A percentile compares a stretch with the other conserved stretches of the same genome.
Conservation (phyloP, 768 basidiomycete species). For the Boletus rubropictus region DNA sequence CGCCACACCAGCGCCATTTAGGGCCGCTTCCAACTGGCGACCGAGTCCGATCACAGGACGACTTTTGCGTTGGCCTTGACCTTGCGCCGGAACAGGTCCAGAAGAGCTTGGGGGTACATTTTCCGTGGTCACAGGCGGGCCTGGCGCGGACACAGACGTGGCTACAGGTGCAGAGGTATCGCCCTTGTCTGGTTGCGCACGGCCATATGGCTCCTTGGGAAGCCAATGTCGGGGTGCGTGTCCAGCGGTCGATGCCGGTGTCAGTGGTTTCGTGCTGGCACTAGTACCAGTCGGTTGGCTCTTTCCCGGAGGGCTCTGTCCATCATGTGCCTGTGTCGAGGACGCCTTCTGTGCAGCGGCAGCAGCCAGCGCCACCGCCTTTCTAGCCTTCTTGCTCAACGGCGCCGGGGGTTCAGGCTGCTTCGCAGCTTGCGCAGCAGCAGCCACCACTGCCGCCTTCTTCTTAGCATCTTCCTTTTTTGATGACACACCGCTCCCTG, state of each 20-base stretch:
- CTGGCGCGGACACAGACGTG: neutral
- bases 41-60: conserved; percentile 60
- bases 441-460: conserved; percentile 19
- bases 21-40: conserved; percentile 67
- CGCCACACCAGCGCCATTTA: conserved; percentile 54
- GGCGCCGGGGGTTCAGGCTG: conserved; percentile 23
- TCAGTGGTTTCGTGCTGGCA: conserved; percentile 7
- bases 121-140: neutral
- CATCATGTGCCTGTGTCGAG: conserved; percentile 5
- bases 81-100: neutral
- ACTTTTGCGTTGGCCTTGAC: conserved; percentile 32
- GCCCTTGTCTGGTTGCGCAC: conserved; percentile 12
- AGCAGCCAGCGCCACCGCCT: conserved; percentile 14
- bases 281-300: conserved; percentile 1
- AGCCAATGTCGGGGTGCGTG: conserved; percentile 14
- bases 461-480: conserved; percentile 39
- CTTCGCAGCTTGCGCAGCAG: conserved; percentile 24
- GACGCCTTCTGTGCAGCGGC: conserved; percentile 21
- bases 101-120: conserved; percentile 9
- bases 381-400: conserved; percentile 35
- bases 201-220: conserved; percentile 14
- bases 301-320: conserved; percentile 3
- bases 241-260: conserved; percentile 1
- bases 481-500: conserved; percentile 23
- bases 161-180: neutral